Evolutionary conservation across 2,329 filamentous ascomycete species (phyloP).

Genomic region (Fusarium concolor): DNA sequence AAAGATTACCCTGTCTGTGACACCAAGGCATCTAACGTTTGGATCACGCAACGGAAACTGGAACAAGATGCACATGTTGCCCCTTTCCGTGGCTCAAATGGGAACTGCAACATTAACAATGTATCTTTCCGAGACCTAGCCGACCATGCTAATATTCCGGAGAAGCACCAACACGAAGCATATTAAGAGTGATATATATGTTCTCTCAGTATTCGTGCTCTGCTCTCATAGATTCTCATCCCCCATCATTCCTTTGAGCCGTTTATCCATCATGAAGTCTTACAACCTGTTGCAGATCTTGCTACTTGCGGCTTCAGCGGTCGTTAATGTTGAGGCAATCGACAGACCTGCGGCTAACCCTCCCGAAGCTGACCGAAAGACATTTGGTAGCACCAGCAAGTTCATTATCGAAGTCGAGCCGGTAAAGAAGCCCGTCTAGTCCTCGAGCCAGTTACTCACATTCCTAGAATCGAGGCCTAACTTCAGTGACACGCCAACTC

Average conservation of each 20-base stretch:
- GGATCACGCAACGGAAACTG: conserved; percentile 12
- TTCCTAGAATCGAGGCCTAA: conserved; percentile 26
- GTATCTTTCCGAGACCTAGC: conserved; percentile 36
- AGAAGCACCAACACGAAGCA: conserved; percentile 20
- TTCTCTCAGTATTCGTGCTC: conserved; percentile 1
- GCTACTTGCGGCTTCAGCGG: conserved; percentile 16
- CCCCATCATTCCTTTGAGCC: background rate
- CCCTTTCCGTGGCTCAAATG: conserved; percentile 25
- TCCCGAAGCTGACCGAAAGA: conserved; percentile 2
- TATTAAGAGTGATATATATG: background rate
- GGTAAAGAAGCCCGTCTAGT: conserved; percentile 27
- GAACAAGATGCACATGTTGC: conserved; percentile 17
- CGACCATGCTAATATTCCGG: conserved; percentile 41
- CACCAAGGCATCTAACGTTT: conserved; percentile 1
- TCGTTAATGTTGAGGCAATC: conserved; percentile 17
- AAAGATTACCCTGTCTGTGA: conserved; percentile 16
- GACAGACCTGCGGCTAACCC: background rate
- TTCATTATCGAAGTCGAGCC: conserved; percentile 46
- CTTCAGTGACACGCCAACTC: conserved; percentile 41
- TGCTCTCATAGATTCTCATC: background rate
- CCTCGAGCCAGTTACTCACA: conserved; percentile 23
- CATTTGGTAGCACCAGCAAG: conserved; percentile 32
- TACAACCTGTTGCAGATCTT: conserved; percentile 28
- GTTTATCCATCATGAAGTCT: conserved; percentile 30
- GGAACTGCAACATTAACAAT: conserved; percentile 29